Conservation (phyloP, 23 red algal genomes). For the Agarophyton chilense region DNA sequence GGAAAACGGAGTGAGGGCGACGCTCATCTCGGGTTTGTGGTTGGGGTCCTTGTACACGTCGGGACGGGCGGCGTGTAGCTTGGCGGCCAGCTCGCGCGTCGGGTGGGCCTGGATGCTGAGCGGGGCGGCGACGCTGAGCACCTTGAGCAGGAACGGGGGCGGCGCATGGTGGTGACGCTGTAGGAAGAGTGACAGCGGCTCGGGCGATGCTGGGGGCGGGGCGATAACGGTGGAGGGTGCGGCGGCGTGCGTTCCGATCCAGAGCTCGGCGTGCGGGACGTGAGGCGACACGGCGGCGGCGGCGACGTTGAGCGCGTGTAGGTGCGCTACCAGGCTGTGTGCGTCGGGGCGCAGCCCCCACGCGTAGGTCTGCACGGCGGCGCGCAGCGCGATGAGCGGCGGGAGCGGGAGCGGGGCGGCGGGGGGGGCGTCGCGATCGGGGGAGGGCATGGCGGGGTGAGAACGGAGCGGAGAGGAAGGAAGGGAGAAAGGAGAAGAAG, state of each 20-base stretch:
- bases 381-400: constrained; percentile 29
- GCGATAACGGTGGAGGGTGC: constrained; percentile 59
- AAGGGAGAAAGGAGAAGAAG: not conserved
- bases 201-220: not conserved
- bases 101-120: constrained; percentile 98
- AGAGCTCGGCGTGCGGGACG: constrained; percentile 90
- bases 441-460: not conserved
- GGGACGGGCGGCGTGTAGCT: constrained; percentile 70
- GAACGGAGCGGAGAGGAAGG: not conserved
- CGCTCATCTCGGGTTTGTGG: constrained; percentile 98
- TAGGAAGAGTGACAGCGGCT: too few relatives aligned
- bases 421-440: not conserved
- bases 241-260: constrained; percentile 92
- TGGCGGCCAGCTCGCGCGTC: constrained; percentile 50
- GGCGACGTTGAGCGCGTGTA: constrained; percentile 57
- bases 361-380: constrained; percentile 77
- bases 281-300: constrained; percentile 12
- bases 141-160: constrained; percentile 93
- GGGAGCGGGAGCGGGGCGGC: not conserved
- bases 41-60: constrained; percentile 91
- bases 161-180: not conserved
- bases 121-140: constrained; percentile 84
- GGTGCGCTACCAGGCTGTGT: constrained; percentile 56
- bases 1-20: constrained; percentile 85
- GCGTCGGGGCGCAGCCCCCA: constrained; percentile 54